A percentile compares a stretch with the other conserved stretches of the same genome.
Evolutionary conservation across 2,329 filamentous ascomycete species (phyloP).

Genomic region (Sclerotinia nivalis): DNA sequence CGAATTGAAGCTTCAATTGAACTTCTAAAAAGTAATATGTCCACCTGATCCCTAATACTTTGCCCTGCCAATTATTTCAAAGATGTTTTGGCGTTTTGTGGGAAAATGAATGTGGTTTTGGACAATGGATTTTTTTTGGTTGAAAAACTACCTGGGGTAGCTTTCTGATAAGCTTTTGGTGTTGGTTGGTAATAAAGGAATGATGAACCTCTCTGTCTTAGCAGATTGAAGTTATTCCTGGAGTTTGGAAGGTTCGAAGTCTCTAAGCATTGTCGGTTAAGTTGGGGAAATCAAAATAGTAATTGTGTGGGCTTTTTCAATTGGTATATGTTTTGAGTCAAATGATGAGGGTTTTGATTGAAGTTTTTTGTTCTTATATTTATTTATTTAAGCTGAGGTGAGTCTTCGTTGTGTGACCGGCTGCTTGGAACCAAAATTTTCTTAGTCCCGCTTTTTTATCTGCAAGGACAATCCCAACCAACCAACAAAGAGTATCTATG

Average conservation of each 20-base stretch:
- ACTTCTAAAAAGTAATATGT: conserved; percentile 10
- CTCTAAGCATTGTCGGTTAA: conserved; percentile 37
- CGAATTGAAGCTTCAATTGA: conserved; percentile 33
- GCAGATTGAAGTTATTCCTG: conserved; percentile 32
- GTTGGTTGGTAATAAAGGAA: conserved; percentile 24
- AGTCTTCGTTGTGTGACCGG: conserved; percentile 15
- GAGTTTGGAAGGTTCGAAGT: conserved; percentile 38
- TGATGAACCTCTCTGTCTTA: conserved; percentile 21
- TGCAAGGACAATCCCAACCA: conserved; percentile 9
- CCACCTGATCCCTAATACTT: conserved; percentile 27
- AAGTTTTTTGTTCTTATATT: conserved; percentile 6
- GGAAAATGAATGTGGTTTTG: conserved; percentile 21
- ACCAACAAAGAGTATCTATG: conserved; percentile 4
- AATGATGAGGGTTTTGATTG: not conserved
- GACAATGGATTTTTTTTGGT: conserved; percentile 5
- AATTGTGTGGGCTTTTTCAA: not conserved
- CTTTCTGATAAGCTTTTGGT: conserved; percentile 20
- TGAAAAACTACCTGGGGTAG: conserved; percentile 16
- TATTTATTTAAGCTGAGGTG: not conserved
- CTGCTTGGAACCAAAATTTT: conserved; percentile 19
- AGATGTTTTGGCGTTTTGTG: conserved; percentile 8
- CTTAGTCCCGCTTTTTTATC: conserved; percentile 12
- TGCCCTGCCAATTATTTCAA: conserved; percentile 23
- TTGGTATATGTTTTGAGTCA: not conserved
- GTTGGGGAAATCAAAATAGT: conserved; percentile 22